Evolutionary conservation across 2,329 filamentous ascomycete genomes (phyloP), one percentile per base, ranked within the genome.

Genomic region (Paracoccidioides brasiliensis): DNA sequence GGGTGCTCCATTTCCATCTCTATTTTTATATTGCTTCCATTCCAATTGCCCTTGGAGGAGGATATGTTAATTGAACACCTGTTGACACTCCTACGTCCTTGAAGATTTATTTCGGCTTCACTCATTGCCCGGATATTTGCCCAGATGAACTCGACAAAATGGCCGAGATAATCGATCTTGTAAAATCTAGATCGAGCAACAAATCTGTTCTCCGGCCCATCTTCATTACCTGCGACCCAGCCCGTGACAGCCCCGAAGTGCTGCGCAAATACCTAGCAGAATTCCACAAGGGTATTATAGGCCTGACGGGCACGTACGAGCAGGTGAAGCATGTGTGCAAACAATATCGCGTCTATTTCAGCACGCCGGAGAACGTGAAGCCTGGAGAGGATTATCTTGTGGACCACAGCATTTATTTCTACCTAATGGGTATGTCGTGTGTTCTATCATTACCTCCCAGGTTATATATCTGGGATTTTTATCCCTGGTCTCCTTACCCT

Each of bases 71-170:
- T 8, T 22, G 2, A 28, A 28, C 22, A 30, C 2, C 22, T 30
- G 15, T 45, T 30, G 1, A 7, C 12, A 8, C 7, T 30, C 15
- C 15, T 10, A 35, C 1, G 22, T 46, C 32, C 10, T 15, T 32
- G 58, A 61, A 93, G 88, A 83, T 97, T 41, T 98, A 98, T 75
- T 98, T 98, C 69, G 93, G 93, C 66, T 98, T 98, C 79, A 91
- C 89, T 7, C 90, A 96, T 72, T 98, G 93, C 70, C 93, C 93
- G 30, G 93, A 98, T 70, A 98, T 98, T 69, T 98, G 93, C 76
- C 93, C 93, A 38, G 93, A 98, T 67, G 93, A 98, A 74, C 85
- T 98, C 64, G 93, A 98, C 76, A 98, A 98, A 77, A 96, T 98
- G 90, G 88, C 91, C n/a, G 79, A 80, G 57, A 95, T 97, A 82